Conservation (phyloP, 1,139 yeast genomes). For the Citeromyces siamensis region DNA sequence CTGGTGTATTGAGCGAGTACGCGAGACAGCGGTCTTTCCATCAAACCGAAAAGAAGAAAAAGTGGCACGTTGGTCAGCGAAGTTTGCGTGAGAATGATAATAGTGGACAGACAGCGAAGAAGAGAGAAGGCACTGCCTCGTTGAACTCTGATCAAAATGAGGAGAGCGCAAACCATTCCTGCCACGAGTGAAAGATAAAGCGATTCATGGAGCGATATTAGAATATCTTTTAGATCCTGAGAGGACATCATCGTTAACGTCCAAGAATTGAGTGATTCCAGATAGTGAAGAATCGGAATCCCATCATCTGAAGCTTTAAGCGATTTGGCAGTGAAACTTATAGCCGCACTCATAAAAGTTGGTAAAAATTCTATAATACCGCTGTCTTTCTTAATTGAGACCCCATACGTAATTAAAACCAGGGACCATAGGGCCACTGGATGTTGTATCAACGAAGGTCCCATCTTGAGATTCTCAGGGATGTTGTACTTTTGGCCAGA, state of each 20-base stretch:
- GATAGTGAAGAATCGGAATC: not conserved
- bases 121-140: constrained; percentile 22
- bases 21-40: constrained; percentile 16
- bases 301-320: not conserved
- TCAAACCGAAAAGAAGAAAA: constrained; percentile 35
- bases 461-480: constrained; percentile 19
- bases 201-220: constrained; percentile 11
- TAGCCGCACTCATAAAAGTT: not conserved
- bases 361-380: not conserved
- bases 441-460: constrained; percentile 9
- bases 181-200: constrained; percentile 14
- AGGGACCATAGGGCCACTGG: not conserved
- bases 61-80: constrained; percentile 60
- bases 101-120: constrained; percentile 29
- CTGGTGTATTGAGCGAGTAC: constrained; percentile 1
- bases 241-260: constrained; percentile 7
- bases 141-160: not conserved
- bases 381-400: not conserved
- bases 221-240: constrained; percentile 11
- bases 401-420: not conserved
- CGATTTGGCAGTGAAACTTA: not conserved
- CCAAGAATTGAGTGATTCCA: constrained; percentile 4
- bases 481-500: constrained; percentile 76
- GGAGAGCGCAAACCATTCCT: constrained; percentile 8
- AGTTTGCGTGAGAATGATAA: constrained; percentile 60